Evolutionary conservation across 306 rosid species (phyloP), one percentile per base, ranked within the genome.

Genomic region (Inga leiocalycina): DNA sequence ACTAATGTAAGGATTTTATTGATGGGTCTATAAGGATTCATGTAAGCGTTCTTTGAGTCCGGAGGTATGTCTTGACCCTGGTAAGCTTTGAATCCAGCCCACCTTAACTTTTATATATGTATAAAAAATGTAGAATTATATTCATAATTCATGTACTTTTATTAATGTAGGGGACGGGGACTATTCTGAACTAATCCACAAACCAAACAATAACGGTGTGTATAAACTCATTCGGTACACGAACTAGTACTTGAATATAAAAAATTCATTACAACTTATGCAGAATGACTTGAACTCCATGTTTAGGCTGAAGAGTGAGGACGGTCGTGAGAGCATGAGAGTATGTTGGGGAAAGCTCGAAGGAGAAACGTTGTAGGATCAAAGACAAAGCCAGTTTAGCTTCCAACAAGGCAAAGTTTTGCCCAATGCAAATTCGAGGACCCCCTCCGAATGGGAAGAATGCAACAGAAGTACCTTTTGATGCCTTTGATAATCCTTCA

Each of bases 261-360:
- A 4, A 30, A 30, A 11, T 30, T 64, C 6, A 5, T 11, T 64
- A 34, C 8, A 44, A 12, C 20, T 39, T 41, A 69, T 9, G 74
- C 22, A 69, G 22, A 69, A 69, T 69, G 74, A 69, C 2, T 19
- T 39, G 30, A 39, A 86, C 85, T 12, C 91, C 92, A 10, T 61
- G 32, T 32, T 86, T 84, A 7, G 94, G 94, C 44, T 74, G 66
- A 44, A 83, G 70, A 12, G 65, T 45, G 6, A 86, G 5, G 32
- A 61, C 0, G 0, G 6, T 0, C 1, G 19, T 1, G 0, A 89
- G 92, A 67, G 75, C 71, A 77, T 87, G 94, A 24, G 41, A 30
- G 62, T 91, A 87, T 3, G 76, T 17, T 0, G 91, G 86, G 0
- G 93, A 90, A 70, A 89, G 89, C 61, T 79, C 82, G 35, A 89